Evolutionary conservation across 495 filamentous ascomycete genomes (phyloP), one percentile per base, ranked within the genome.

Genomic region (Letharia lupina): DNA sequence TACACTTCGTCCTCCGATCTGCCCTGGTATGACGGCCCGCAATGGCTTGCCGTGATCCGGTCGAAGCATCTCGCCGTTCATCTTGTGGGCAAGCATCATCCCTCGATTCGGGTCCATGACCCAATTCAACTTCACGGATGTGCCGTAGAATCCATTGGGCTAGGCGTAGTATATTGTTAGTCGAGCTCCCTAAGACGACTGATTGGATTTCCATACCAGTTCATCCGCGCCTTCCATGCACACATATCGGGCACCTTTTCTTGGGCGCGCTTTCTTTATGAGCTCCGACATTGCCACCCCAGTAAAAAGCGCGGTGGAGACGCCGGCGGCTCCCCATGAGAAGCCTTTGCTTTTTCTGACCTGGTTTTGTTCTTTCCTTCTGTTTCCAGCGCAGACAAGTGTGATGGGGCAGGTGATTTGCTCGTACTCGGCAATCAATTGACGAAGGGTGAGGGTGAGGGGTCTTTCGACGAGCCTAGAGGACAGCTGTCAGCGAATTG

Each of bases 151-250:
- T 4, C 93, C 93, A 69, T 96, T 96, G 3, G 93, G 93, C 80
- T 87, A 66, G n/a, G 62, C 35, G 57, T 13, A 45, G 42, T 59
- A 39, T 65, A 47, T 57, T 16, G 47, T 33, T 23, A 31, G 18
- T 28, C 48, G 15, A 44, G 47, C 37, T 31, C 56, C 31, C 28
- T 45, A 40, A 39, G n/a, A 42, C n/a, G 28, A 41, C 41, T 42
- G 16, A 61, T 20, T 15, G 54, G 11, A 33, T 47, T 9, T 60
- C 70, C 80, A 70, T 75, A 87, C 84, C 59, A 96, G 72, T 70
- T 89, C 87, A 71, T 97, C 93, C 0, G 91, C 92, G 18, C 93
- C 93, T 73, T 96, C 93, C 84, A 98, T 96, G 74, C 90, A 96
- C 54, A 96, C 85, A 75, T 92, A 96, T 69, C 83, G 87, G 11